Evolutionary conservation across 106 monocot genomes (phyloP), one percentile per base, ranked within the genome.

Genomic region (Allium fistulosum): DNA sequence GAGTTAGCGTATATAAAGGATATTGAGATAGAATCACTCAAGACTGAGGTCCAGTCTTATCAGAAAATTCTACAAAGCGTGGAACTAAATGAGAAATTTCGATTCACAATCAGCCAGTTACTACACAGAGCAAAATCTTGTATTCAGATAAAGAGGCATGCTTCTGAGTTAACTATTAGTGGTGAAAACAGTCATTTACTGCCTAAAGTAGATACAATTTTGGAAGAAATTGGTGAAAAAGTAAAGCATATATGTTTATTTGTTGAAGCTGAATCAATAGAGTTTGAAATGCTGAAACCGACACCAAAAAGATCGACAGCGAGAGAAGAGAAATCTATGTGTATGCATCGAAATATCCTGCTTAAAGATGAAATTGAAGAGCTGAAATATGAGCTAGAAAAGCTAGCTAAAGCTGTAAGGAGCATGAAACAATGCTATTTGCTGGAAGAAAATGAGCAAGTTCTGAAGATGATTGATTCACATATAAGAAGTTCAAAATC

Each of bases 1-100:
- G 80, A 90, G 18, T 63, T 80, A 8, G 49, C 87, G 28, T 76
- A 75, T 73, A 71, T 80, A 53, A 84, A 84, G 75, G 86, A 94
- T 28, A 62, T 74, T 52, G 90, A 94, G 59, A 87, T 84, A 27
- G 67, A 74, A 45, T 81, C 81, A 6, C 80, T 90, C 17, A 85
- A 74, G 69, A 74, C 76, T 61, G 66, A 88, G 62, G 8, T 88
- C 17, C 66, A 76, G 49, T 70, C 68, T 45, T 85, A 61, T 26
- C 68, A 66, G 17, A 73, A 77, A 27, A 80, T 72, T 61, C 72
- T 83, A 48, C 50, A 67, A 26, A 73, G 47, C 26, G 51, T 11
- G 49, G 59, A 57, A 59, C 17, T 17, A 12, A 11, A 17, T 16
- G 66, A 51, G 13, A 66, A 65, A 61, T 73, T 53, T 60, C 57